phyloP scores from a whole-genome alignment of 257 asterid species.

The Fraxinus cuspidata region DNA sequence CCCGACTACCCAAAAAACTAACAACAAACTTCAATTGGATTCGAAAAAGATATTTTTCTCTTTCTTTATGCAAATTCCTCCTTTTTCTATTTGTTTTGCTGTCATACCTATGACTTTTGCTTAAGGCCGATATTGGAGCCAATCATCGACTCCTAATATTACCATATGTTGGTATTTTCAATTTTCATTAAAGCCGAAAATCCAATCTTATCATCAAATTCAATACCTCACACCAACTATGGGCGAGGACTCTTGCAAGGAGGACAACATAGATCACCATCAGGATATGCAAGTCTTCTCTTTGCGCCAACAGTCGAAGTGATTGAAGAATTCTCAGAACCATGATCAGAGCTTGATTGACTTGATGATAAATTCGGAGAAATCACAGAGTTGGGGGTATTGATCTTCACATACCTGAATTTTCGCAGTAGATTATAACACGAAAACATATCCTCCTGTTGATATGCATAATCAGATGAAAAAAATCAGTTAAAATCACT shows the following conservation, averaged over 20 bases:
- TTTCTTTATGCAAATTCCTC: slow-evolving; percentile 17
- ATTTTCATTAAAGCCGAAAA: slow-evolving; percentile 14
- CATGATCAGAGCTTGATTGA: slow-evolving; percentile 27
- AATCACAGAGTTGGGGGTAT: slow-evolving; percentile 36
- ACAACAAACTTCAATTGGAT: not conserved
- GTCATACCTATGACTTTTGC: slow-evolving; percentile 24
- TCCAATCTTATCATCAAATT: slow-evolving; percentile 21
- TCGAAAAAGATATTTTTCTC: slow-evolving; percentile 19
- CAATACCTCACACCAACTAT: slow-evolving; percentile 3
- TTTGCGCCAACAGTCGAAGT: slow-evolving; percentile 25
- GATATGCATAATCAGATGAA: slow-evolving; percentile 22
- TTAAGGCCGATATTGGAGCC: slow-evolving; percentile 15
- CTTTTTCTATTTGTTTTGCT: slow-evolving; percentile 26
- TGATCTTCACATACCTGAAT: slow-evolving; percentile 26
- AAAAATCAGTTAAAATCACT: not conserved
- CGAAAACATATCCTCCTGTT: slow-evolving; percentile 41
- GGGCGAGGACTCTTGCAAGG: slow-evolving; percentile 20
- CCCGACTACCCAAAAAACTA: not conserved
- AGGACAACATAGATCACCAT: slow-evolving; percentile 31
- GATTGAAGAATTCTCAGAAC: slow-evolving; percentile 21
- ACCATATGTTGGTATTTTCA: slow-evolving; percentile 23
- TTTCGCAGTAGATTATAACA: slow-evolving; percentile 41
- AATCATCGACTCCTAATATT: slow-evolving; percentile 25
- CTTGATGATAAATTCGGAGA: slow-evolving; percentile 18
- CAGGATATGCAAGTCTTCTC: slow-evolving; percentile 28